A percentile compares a stretch with the other conserved stretches of the same genome.
Evolutionary conservation across 1,284 basidiomycete genomes (phyloP).

Genomic region (Ceratobasidium sp.): DNA sequence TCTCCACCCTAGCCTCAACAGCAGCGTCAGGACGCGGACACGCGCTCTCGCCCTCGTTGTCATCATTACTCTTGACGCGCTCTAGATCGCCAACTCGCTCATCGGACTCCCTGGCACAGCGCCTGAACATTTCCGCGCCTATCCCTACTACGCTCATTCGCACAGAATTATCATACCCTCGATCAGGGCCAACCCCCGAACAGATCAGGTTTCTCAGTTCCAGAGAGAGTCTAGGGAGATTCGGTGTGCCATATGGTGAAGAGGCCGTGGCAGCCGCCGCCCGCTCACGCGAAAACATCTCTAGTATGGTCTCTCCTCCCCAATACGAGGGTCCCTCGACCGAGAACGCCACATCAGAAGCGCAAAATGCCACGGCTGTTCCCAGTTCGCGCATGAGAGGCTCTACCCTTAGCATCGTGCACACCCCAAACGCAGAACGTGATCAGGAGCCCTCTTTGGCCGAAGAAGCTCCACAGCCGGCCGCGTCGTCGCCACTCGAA

Average conservation of each 20-base stretch:
- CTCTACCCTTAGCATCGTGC: not conserved
- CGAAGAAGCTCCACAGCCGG: not conserved
- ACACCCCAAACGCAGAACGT: not conserved
- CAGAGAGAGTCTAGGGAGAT: conserved; percentile 60
- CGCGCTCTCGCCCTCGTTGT: conserved; percentile 31
- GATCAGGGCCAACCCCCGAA: conserved; percentile 63
- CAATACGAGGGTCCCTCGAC: conserved; percentile 7
- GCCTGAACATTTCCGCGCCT: conserved; percentile 59
- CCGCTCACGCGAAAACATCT: conserved; percentile 41
- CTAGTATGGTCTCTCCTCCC: not conserved
- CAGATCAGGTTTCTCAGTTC: conserved; percentile 63
- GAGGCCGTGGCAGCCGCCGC: conserved; percentile 61
- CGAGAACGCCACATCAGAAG: conserved; percentile 20
- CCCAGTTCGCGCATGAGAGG: not conserved
- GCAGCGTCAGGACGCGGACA: conserved; percentile 9
- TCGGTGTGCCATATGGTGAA: conserved; percentile 63
- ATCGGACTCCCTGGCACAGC: conserved; percentile 22
- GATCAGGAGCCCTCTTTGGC: not conserved
- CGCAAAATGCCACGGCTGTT: not conserved
- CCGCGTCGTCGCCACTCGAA: not conserved
- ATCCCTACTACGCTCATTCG: conserved; percentile 62
- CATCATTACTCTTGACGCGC: conserved; percentile 11
- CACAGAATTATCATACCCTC: conserved; percentile 62
- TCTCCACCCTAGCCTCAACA: conserved; percentile 19
- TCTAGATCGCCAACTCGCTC: conserved; percentile 28